Base-by-base conservation (phyloP, 176 grass and related monocot genomes). In the Bonia amplexicaulis region DNA sequence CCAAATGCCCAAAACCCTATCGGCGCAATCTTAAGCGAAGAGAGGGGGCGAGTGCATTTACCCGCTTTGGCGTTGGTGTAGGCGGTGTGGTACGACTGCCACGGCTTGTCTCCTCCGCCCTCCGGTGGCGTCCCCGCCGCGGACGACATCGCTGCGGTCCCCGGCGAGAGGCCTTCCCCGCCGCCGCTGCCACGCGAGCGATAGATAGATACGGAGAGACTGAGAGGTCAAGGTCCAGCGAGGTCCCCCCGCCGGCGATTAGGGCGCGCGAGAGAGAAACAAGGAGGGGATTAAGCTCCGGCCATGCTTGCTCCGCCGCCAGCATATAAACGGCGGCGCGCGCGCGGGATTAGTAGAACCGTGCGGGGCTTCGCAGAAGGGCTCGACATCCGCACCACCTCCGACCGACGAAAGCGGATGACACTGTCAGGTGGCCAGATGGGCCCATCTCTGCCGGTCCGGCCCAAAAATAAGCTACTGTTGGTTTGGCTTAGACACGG, bases 61-160 rank as follows among this genome's bases (percentile, higher is more conserved):
- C 93, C 96, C 37, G 96, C 96, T 95, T 95, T 95, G 19, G 89
- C 91, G 64, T 95, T 93, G 59, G 96, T 98, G 83, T 98, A 98
- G 59, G 82, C 91, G 14, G 93, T 98, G 86, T 95, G 91, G 81
- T 95, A 98, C 20, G 96, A 95, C 71, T 92, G 88, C 93, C 96
- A 98, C 33, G 96, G 93, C 48, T 84, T 88, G 63, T 93, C 87
- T 33, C 84, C 90, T 62, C 57, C 91, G 16, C 69, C 76, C 11
- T 85, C 83, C 19, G 59, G 45, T 26, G 73, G 64, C 66, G 55
- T 33, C 51, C 66, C 81, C 53, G 65, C 57, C 26, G 65, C 17
- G 22, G 78, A 55, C 48, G 81, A 71, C 84, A 85, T 92, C 58
- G 71, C 65, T 67, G 85, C 70, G 61, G 64, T 26, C n/a, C 67